Evolutionary conservation across 2,329 filamentous ascomycete genomes (phyloP), one percentile per base, ranked within the genome.

Genomic region (Penicillium polonicum): DNA sequence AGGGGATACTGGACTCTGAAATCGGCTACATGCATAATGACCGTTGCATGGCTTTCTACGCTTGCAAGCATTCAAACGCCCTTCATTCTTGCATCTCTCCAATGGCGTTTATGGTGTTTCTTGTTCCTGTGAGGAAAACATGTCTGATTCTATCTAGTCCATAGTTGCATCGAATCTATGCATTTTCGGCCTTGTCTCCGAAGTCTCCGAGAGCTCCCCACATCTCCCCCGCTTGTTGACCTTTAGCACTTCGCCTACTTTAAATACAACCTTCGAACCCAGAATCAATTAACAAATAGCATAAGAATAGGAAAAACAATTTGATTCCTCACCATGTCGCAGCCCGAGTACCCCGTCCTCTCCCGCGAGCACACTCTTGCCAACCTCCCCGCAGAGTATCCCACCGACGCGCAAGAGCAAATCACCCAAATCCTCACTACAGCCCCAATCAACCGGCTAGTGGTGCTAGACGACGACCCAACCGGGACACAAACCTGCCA

Each of bases 401-500:
- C 69, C 51, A 45, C 60, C 21, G 64, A 73, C 55, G 61, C 69
- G 1, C 70, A 73, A 55, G 65, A 67, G 48, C 68, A 72, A 51
- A 72, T 73, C 48, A 61, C 68, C 27, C 52, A 68, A 12, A 59
- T 68, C 29, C 68, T 73, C 27, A 53, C 65, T 42, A 68, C 65
- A n/a, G 54, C 65, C 9, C 60, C 61, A 10, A 60, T 66, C 50
- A 71, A 66, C 39, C 70, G 68, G 4, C 68, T 75, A 8, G 72
- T 75, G 17, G 70, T 74, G 1, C 68, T 75, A 29, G 82, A 85
- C 52, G 83, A 85, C 58, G 82, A 85, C 55, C 82, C 83, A 33
- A 85, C 83, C 0, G 82, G 83, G n/a, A 85, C 83, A 0, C 83
- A 85, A 65, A 85, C 83, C n/a, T 85, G 83, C 68, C 81, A 85